Evolutionary conservation across 2,329 filamentous ascomycete species (phyloP).

Genomic region (Gaeumannomyces tritici): DNA sequence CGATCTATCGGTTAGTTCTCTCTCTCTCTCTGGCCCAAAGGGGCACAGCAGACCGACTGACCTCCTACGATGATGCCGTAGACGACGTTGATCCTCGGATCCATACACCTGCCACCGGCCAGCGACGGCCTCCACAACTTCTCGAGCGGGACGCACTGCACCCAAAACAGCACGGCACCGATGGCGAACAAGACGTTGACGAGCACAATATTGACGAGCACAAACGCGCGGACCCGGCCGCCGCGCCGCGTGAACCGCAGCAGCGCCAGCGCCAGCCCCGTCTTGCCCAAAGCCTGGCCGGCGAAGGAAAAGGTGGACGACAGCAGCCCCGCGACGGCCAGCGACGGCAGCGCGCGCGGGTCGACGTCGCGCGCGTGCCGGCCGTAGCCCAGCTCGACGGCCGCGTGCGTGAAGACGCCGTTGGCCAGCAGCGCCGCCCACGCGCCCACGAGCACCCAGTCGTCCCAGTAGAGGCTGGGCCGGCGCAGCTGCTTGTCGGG

Average conservation of each 20-base stretch:
- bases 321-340: conserved; percentile 9
- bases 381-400: conserved; percentile 11
- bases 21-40: background rate
- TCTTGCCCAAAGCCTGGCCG: conserved; percentile 6
- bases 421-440: background rate
- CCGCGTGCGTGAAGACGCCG: background rate
- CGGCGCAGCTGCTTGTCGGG: too few species aligned
- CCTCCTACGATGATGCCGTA: background rate
- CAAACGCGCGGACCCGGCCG: conserved; percentile 1
- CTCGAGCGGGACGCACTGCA: conserved; percentile 12
- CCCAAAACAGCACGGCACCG: conserved; percentile 12
- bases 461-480: background rate
- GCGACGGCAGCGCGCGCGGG: background rate
- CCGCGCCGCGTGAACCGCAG: conserved; percentile 5
- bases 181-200: conserved; percentile 1
- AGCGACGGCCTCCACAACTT: conserved; percentile 9
- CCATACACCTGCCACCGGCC: conserved; percentile 3
- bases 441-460: background rate
- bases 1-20: background rate
- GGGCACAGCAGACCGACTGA: background rate
- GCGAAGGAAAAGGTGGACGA: conserved; percentile 1
- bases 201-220: conserved; percentile 4
- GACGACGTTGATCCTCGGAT: background rate
- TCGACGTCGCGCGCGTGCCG: conserved; percentile 13
- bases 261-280: conserved; percentile 6